Conservation (phyloP, 2,329 filamentous ascomycete genomes). For the Shiraia sp. region DNA sequence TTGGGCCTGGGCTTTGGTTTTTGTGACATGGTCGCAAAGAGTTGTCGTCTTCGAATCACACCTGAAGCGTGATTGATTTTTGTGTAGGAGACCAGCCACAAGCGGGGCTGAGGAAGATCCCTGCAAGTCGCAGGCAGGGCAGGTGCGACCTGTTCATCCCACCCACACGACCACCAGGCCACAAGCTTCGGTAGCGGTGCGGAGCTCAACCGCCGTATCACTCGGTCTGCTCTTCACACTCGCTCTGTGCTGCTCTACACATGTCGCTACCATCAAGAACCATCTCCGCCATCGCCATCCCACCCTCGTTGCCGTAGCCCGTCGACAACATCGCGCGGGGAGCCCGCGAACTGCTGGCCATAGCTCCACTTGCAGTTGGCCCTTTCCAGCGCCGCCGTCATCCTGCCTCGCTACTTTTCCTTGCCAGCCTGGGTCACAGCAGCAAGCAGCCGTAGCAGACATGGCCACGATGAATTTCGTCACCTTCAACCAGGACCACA, state of each 20-base stretch:
- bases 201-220: not conserved
- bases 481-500: slow-evolving; percentile 99
- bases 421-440: slow-evolving; percentile 7
- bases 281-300: slow-evolving; percentile 3
- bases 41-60: slow-evolving; percentile 2
- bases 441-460: slow-evolving; percentile 4
- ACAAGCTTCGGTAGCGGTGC: slow-evolving; percentile 9
- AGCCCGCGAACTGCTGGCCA: slow-evolving; percentile 18
- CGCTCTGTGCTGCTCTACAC: too few relatives aligned
- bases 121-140: slow-evolving; percentile 14
- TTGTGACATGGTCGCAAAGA: slow-evolving; percentile 12
- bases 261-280: slow-evolving; percentile 14
- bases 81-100: slow-evolving; percentile 27
- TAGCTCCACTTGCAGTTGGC: too few relatives aligned
- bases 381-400: too few relatives aligned
- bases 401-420: slow-evolving; percentile 7
- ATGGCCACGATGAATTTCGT: slow-evolving; percentile 82
- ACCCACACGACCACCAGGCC: too few relatives aligned
- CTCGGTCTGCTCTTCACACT: not conserved
- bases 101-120: slow-evolving; percentile 29
- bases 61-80: slow-evolving; percentile 17
- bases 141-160: slow-evolving; percentile 3
- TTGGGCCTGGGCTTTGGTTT: slow-evolving; percentile 14
- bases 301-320: slow-evolving; percentile 13
- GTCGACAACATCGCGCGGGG: slow-evolving; percentile 1